Base-by-base conservation (phyloP, 192 early-diverging fungal genomes). In the Gryganskiella cystojenkinii region DNA sequence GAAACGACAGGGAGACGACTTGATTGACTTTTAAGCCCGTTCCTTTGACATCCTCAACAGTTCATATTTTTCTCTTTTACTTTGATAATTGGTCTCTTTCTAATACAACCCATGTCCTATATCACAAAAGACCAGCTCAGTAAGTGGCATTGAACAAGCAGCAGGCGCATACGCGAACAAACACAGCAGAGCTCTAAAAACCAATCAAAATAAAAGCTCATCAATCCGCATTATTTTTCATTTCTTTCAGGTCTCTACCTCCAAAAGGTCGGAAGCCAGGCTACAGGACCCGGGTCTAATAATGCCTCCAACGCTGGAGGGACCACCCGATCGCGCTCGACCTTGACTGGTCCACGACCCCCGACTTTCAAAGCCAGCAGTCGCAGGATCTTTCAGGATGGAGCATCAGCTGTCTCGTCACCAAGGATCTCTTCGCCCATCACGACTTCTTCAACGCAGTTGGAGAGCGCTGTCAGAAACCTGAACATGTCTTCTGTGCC, bases 121-220 rank as follows among this genome's bases (percentile, higher is more conserved):
- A 71, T 71, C 27, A 71, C 70, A 44, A 71, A 58, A 45, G 70
- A 71, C 46, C 70, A 71, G 28, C 70, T 71, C 25, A 64, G 70
- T 71, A 71, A n/a, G 70, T 51, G 24, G 19, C 47, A 43, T 25
- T 22, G 15, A 6, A 30, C 15, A 25, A 3, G 11, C 22, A 6
- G n/a, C n/a, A n/a, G n/a, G n/a, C n/a, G n/a, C 45, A 53, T 35
- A 27, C 30, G 4, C 10, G 10, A 22, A 3, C 34, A 42, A 15
- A 42, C 56, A 42, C 30, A 45, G 3, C 64, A 19, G 42, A 30
- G 5, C 19, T 27, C 35, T 4, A 37, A 30, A 28, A 47, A 13
- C 30, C 33, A 20, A 13, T 20, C 4, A 20, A 13, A 30, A 56
- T 10, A 56, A 40, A 56, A 30, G n/a, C 22, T 40, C 19, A 34